phyloP scores from a whole-genome alignment of 2,329 filamentous ascomycete genomes.

The Aspergillus quadrilineatus region DNA sequence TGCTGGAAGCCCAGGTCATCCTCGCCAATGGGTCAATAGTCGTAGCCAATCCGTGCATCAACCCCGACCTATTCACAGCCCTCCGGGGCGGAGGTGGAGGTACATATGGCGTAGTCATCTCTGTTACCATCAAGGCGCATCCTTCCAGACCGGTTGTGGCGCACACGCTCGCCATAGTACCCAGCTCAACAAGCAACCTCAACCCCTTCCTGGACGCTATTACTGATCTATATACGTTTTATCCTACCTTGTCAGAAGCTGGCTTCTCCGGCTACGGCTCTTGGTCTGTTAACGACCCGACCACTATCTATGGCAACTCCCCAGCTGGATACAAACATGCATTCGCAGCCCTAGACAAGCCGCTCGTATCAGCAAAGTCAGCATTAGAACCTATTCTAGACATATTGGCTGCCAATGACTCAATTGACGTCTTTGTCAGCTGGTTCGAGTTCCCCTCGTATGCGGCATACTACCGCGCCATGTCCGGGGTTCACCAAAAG shows the following conservation, averaged over 20 bases:
- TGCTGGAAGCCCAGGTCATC: slow-evolving; percentile 9
- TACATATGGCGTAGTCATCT: slow-evolving; percentile 13
- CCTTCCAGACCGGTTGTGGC: slow-evolving; percentile 13
- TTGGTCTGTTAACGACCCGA: slow-evolving; percentile 15
- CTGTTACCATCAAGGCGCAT: slow-evolving; percentile 25
- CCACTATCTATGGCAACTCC: slow-evolving; percentile 10
- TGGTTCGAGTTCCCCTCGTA: slow-evolving; percentile 31
- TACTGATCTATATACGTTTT: slow-evolving; percentile 11
- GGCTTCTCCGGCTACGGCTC: slow-evolving; percentile 21
- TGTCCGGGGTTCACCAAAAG: slow-evolving; percentile 27
- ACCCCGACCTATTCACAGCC: slow-evolving; percentile 7
- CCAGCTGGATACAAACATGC: slow-evolving; percentile 18
- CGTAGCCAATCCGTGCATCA: slow-evolving; percentile 2
- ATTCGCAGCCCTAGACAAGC: slow-evolving; percentile 16
- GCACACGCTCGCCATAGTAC: slow-evolving; percentile 3
- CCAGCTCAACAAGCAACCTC: neutral
- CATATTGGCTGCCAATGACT: slow-evolving; percentile 6
- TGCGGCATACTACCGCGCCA: slow-evolving; percentile 26
- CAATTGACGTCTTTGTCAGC: slow-evolving; percentile 13
- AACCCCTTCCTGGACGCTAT: slow-evolving; percentile 11
- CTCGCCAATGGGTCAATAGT: slow-evolving; percentile 10
- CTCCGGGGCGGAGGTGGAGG: slow-evolving; percentile 12
- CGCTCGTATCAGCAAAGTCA: slow-evolving; percentile 6
- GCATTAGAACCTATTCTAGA: slow-evolving; percentile 11
- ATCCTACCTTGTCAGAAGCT: slow-evolving; percentile 16